phyloP scores from a whole-genome alignment of 805 yeast genomes.

The Pichia cephalocereana region DNA sequence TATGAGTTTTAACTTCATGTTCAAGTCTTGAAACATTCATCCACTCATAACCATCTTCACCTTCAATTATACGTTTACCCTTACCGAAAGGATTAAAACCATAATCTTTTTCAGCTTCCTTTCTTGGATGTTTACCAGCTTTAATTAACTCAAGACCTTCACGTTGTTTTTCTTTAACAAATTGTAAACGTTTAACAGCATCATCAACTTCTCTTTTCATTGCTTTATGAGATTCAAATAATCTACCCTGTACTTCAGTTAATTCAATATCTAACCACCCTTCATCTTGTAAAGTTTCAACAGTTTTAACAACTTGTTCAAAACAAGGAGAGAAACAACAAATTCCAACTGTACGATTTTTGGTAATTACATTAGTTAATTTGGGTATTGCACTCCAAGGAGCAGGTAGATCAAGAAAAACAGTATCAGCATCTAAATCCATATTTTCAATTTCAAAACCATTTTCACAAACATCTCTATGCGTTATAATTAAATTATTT shows the following conservation, averaged over 20 bases:
- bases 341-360: slow-evolving; percentile 47
- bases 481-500: slow-evolving; percentile 54
- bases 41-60: slow-evolving; percentile 79
- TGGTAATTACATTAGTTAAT: slow-evolving; percentile 48
- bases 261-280: slow-evolving; percentile 87
- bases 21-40: slow-evolving; percentile 75
- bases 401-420: slow-evolving; percentile 88
- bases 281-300: slow-evolving; percentile 57
- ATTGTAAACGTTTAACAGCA: slow-evolving; percentile 69
- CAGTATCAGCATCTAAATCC: slow-evolving; percentile 52
- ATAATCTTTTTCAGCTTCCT: slow-evolving; percentile 24
- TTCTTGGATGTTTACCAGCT: slow-evolving; percentile 10
- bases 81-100: slow-evolving; percentile 91
- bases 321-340: slow-evolving; percentile 98
- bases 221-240: slow-evolving; percentile 81
- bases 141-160: slow-evolving; percentile 48
- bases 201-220: slow-evolving; percentile 79
- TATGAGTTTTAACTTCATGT: slow-evolving; percentile 82
- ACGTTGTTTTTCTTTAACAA: slow-evolving; percentile 62
- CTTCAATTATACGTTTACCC: slow-evolving; percentile 78
- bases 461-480: slow-evolving; percentile 83
- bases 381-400: slow-evolving; percentile 95
- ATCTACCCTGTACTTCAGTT: slow-evolving; percentile 80
- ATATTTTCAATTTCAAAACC: slow-evolving; percentile 57
- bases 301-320: slow-evolving; percentile 88